Evolutionary conservation across 768 basidiomycete species (phyloP).

Genomic region (Amanita pallidorosea): DNA sequence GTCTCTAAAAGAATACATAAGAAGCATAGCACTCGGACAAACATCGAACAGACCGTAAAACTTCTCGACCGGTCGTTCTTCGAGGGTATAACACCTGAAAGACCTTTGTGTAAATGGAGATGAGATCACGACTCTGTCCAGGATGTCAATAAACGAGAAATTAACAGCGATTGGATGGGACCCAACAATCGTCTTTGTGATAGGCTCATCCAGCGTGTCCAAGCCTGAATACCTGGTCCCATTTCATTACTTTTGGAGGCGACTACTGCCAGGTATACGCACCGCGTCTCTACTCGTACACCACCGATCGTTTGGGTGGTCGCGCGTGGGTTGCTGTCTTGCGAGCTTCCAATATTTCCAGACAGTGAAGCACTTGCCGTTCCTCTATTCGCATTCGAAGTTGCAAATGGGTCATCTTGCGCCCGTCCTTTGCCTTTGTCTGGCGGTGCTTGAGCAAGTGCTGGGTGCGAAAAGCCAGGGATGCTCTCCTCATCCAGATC

Average conservation of each 20-base stretch:
- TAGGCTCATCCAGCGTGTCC: constrained; percentile 89
- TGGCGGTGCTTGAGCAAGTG: constrained; percentile 29
- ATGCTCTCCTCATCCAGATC: constrained; percentile 77
- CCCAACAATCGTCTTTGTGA: constrained; percentile 81
- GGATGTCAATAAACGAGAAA: constrained; percentile 3
- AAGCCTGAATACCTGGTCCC: constrained; percentile 57
- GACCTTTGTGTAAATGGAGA: constrained; percentile 87
- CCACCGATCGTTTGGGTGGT: constrained; percentile 71
- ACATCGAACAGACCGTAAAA: constrained; percentile 46
- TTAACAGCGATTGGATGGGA: not conserved
- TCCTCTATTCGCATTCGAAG: constrained; percentile 25
- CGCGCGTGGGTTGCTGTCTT: constrained; percentile 26
- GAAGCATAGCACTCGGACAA: not conserved
- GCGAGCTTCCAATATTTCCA: constrained; percentile 60
- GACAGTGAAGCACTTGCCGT: constrained; percentile 34
- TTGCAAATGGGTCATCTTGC: constrained; percentile 39
- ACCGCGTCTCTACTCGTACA: constrained; percentile 84
- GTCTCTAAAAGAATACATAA: constrained; percentile 43
- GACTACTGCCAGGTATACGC: constrained; percentile 12
- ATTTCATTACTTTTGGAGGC: not conserved
- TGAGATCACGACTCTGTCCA: constrained; percentile 69
- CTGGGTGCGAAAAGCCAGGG: constrained; percentile 66
- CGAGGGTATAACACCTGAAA: constrained; percentile 91
- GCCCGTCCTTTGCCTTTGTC: constrained; percentile 71
- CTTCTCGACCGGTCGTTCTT: constrained; percentile 63